Base-by-base conservation (phyloP, 2,329 filamentous ascomycete species). In the Fusarium nanum region DNA sequence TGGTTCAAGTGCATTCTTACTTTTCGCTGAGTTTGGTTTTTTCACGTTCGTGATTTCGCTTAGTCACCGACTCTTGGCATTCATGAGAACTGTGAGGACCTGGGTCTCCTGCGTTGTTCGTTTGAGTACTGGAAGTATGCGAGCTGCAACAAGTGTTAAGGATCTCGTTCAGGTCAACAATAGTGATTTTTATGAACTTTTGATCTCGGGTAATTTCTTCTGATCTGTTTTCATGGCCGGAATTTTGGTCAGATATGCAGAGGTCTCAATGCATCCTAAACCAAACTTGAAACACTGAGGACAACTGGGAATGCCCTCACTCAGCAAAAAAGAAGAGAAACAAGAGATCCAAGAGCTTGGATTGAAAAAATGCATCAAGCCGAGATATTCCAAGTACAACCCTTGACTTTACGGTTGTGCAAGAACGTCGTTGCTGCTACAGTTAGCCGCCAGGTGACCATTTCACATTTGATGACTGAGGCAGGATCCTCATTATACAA, bases 241-340 rank as follows among this genome's bases (percentile, higher is more conserved):
- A 41, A 14, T 16, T 14, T 20, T 25, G 23, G n/a, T 32, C 20
- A 23, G n/a, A 30, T 34, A 16, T 41, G 16, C 27, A 44, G 22
- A 34, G 32, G 22, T 40, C n/a, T 22, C 18, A 18, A 18, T 11
- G 27, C 23, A 49, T 42, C 11, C 13, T 9, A 14, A 25, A 22
- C 40, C 9, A 23, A n/a, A 23, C 10, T 7, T 32, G 7, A 7
- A 27, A 23, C 12, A 44, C 4, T 8, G 16, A 25, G 12, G 28
- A 18, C 47, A 45, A 22, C 47, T 58, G 52, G 56, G 67, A 70
- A 69, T 69, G 47, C 67, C 66, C 62, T 70, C 67, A 62, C 18
- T 25, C 48, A 14, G n/a, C 32, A 44, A 14, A 7, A 16, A 18
- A 18, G 22, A 16, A 27, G n/a, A 22, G 12, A 13, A 30, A n/a